These are phyloP conservation scores for Picea abies DNA, from an alignment of 83 land plant genomes.

Conservation along the genomic window DNA sequence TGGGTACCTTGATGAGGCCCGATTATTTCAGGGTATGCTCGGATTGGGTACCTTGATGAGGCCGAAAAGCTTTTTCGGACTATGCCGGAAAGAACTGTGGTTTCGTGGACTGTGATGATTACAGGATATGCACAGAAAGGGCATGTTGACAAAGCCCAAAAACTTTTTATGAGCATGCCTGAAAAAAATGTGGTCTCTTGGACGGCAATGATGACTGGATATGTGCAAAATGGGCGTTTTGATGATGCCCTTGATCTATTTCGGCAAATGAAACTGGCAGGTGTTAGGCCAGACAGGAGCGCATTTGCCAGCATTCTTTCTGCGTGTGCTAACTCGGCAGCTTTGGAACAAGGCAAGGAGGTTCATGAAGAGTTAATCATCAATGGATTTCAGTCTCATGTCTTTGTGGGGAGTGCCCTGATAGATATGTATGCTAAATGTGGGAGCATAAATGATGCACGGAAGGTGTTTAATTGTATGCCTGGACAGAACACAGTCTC, in stretches of 20 bases:
- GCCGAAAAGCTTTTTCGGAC: slow-evolving; percentile 6
- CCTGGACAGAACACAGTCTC: slow-evolving; percentile 3
- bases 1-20: slow-evolving; percentile 18
- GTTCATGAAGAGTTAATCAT: slow-evolving; percentile 17
- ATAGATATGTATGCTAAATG: slow-evolving; percentile 23
- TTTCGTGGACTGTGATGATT: slow-evolving; percentile 17
- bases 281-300: background rate
- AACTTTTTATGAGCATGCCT: background rate
- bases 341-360: slow-evolving; percentile 1
- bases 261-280: background rate
- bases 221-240: slow-evolving; percentile 12
- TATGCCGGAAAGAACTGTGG: slow-evolving; percentile 17
- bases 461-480: slow-evolving; percentile 9
- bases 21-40: too few species aligned
- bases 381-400: slow-evolving; percentile 14
- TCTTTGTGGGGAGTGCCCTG: slow-evolving; percentile 16
- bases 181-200: slow-evolving; percentile 8
- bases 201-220: slow-evolving; percentile 20
- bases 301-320: slow-evolving; percentile 16
- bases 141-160: background rate
- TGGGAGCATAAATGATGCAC: slow-evolving; percentile 15
- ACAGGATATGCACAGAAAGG: slow-evolving; percentile 12
- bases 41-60: slow-evolving; percentile 10
- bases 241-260: slow-evolving; percentile 15
- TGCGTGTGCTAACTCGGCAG: slow-evolving; percentile 15